Evolutionary conservation across 768 basidiomycete genomes (phyloP).

Genomic region (Leccinum truebloodii): DNA sequence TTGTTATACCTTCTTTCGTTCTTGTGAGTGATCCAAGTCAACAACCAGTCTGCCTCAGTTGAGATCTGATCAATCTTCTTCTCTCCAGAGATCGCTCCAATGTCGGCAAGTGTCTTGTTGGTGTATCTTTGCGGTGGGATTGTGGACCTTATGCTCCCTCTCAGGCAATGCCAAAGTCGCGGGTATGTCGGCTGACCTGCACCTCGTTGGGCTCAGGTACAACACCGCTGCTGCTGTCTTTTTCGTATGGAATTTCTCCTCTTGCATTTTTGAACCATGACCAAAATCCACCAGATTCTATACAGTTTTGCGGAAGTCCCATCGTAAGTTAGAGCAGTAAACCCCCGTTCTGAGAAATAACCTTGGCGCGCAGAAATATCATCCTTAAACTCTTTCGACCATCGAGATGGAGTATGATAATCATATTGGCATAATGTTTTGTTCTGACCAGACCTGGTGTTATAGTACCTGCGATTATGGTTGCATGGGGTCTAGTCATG

Average conservation of each 20-base stretch:
- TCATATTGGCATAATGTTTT: neutral
- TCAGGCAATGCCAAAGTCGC: constrained; percentile 47
- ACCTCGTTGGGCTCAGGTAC: constrained; percentile 36
- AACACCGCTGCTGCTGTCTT: constrained; percentile 42
- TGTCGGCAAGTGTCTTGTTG: constrained; percentile 35
- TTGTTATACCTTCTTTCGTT: constrained; percentile 48
- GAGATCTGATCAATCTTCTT: neutral
- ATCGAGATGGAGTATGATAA: constrained; percentile 38
- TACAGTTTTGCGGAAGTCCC: constrained; percentile 41
- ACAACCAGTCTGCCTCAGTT: neutral
- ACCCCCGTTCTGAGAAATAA: constrained; percentile 4
- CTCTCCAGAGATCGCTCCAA: constrained; percentile 43
- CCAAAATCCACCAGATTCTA: constrained; percentile 26
- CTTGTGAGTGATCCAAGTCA: constrained; percentile 35
- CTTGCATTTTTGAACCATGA: neutral
- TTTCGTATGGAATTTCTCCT: constrained; percentile 27
- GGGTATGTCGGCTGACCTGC: constrained; percentile 42
- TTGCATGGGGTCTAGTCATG: constrained; percentile 42
- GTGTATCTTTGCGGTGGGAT: neutral
- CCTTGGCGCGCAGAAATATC: constrained; percentile 34
- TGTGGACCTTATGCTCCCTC: neutral
- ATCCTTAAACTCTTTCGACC: constrained; percentile 37
- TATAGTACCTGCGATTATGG: constrained; percentile 42
- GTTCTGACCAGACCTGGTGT: constrained; percentile 14
- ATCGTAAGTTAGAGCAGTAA: constrained; percentile 29